These are phyloP conservation scores for Chaetomiaceae sp. DNA, from an alignment of 2,329 filamentous ascomycete genomes.

Conservation along the genomic window DNA sequence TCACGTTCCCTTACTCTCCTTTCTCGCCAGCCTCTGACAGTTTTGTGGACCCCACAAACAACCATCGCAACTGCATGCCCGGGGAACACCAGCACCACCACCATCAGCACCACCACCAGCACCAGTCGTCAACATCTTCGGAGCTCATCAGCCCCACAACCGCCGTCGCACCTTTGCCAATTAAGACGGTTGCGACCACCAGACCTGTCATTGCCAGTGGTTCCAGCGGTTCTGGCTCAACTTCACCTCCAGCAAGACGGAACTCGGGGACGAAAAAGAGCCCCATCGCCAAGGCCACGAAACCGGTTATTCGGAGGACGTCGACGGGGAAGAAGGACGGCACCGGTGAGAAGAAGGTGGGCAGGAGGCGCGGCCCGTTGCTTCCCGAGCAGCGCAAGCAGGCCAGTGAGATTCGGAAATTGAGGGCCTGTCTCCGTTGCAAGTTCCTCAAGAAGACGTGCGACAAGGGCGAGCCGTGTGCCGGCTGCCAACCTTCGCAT, in stretches of 20 bases:
- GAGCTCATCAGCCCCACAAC: constrained; percentile 64
- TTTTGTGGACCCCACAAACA: constrained; percentile 56
- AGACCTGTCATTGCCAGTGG: constrained; percentile 59
- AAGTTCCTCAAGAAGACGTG: constrained; percentile 99
- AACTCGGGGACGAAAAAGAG: constrained; percentile 71
- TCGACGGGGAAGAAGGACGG: constrained; percentile 75
- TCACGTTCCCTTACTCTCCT: constrained; percentile 68
- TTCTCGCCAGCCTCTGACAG: constrained; percentile 80
- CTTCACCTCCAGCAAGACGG: constrained; percentile 62
- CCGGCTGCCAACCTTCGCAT: constrained; percentile 91
- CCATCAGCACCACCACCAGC: no score
- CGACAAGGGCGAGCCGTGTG: constrained; percentile 94
- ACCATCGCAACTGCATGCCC: constrained; percentile 59
- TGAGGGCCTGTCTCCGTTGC: constrained; percentile 89
- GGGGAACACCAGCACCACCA: constrained; percentile 49
- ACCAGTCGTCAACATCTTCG: constrained; percentile 40
- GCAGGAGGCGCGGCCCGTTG: constrained; percentile 82
- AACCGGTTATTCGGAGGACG: constrained; percentile 77
- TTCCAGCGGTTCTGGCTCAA: constrained; percentile 52
- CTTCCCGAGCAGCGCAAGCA: constrained; percentile 93
- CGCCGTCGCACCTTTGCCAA: constrained; percentile 63
- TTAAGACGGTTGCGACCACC: constrained; percentile 58
- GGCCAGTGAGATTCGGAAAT: constrained; percentile 92
- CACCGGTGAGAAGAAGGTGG: constrained; percentile 82
- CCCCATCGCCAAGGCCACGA: constrained; percentile 74